These are phyloP conservation scores for Candida golubevii DNA, from an alignment of 805 yeast species.

Conservation along the genomic window DNA sequence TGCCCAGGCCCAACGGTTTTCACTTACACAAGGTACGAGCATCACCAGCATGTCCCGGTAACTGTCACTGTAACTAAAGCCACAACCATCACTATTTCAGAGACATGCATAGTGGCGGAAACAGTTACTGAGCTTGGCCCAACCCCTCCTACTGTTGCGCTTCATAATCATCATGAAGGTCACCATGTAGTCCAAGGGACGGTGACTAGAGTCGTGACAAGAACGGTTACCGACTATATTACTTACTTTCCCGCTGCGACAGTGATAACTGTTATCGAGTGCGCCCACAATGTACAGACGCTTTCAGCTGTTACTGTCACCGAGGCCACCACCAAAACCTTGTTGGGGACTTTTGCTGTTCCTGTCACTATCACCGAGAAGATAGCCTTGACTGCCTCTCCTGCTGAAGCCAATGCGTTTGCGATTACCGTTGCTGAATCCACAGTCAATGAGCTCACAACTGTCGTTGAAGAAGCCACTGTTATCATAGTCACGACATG, in stretches of 20 bases:
- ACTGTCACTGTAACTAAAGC: conserved; percentile 25
- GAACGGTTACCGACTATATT: conserved; percentile 31
- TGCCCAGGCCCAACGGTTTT: conserved; percentile 35
- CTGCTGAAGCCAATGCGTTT: neutral
- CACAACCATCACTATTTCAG: conserved; percentile 30
- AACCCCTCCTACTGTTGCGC: neutral
- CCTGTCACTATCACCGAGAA: conserved; percentile 13
- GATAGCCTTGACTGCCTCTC: conserved; percentile 1
- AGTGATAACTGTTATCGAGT: conserved; percentile 30
- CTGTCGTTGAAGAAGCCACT: conserved; percentile 36
- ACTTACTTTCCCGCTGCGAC: conserved; percentile 38
- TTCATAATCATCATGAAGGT: neutral
- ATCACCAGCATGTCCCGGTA: conserved; percentile 25
- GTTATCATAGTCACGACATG: conserved; percentile 33
- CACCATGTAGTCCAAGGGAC: conserved; percentile 8
- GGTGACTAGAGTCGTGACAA: conserved; percentile 22
- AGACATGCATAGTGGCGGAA: conserved; percentile 26
- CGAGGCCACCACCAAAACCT: conserved; percentile 29
- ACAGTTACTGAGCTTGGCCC: conserved; percentile 1
- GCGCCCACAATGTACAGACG: conserved; percentile 24
- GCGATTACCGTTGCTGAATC: conserved; percentile 22
- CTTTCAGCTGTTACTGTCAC: conserved; percentile 27
- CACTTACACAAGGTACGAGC: conserved; percentile 30
- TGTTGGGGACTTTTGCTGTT: conserved; percentile 29
- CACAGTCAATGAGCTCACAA: conserved; percentile 33